phyloP scores from a whole-genome alignment of 208 protist genomes.

The Wallacemonas sp. region DNA sequence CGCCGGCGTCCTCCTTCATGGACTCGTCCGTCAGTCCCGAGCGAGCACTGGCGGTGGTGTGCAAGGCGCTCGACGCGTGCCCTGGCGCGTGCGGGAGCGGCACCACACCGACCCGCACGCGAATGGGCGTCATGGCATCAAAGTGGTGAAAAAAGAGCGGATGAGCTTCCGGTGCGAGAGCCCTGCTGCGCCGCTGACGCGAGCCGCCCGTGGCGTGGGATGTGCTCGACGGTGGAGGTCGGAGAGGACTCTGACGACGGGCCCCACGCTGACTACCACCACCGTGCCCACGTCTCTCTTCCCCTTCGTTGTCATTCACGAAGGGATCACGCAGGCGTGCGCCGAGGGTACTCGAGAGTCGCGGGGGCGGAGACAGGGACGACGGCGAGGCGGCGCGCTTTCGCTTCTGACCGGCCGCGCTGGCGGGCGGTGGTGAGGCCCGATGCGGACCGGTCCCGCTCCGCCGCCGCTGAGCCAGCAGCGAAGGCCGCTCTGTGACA shows the following conservation, averaged over 20 bases:
- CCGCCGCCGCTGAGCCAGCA: slow-evolving; percentile 1
- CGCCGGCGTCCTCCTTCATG: too few relatives aligned
- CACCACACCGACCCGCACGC: slow-evolving; percentile 55
- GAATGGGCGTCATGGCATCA: slow-evolving; percentile 32
- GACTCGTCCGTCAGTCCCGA: too few relatives aligned
- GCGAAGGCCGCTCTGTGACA: background rate
- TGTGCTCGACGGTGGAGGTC: background rate
- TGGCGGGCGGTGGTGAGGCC: background rate
- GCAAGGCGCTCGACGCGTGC: too few relatives aligned
- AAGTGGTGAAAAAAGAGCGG: slow-evolving; percentile 46
- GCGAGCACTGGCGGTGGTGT: too few relatives aligned
- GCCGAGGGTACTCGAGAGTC: background rate
- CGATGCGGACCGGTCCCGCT: background rate
- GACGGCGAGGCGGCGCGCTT: background rate
- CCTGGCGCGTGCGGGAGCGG: slow-evolving; percentile 24
- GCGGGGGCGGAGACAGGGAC: background rate
- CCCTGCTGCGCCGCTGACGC: background rate
- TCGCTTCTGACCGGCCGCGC: background rate
- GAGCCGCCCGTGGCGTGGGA: slow-evolving; percentile 1
- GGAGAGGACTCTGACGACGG: too few relatives aligned
- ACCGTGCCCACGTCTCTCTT: background rate
- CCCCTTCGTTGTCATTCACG: background rate
- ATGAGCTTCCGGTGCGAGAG: slow-evolving; percentile 2
- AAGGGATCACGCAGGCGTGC: slow-evolving; percentile 4
- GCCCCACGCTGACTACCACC: too few relatives aligned